These are phyloP conservation scores for Niveomyces coronatus DNA, from an alignment of 2,329 filamentous ascomycete species.

Conservation along the genomic window DNA sequence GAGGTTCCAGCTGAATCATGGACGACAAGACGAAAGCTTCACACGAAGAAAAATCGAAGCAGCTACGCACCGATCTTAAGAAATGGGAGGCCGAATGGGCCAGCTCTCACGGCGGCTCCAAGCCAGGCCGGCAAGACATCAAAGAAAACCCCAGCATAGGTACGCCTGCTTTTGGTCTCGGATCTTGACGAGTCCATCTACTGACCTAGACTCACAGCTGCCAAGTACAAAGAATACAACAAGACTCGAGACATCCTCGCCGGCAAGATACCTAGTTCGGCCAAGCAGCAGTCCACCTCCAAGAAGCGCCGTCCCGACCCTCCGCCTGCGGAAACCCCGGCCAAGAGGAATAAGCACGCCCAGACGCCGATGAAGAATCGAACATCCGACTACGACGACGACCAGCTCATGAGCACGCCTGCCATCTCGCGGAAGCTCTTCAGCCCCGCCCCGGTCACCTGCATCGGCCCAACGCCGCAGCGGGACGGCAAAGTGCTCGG, in stretches of 20 bases:
- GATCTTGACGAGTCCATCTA: background rate
- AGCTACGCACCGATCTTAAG: conserved; percentile 61
- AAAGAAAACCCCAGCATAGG: conserved; percentile 62
- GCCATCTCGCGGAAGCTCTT: conserved; percentile 48
- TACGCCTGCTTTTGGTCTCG: conserved; percentile 25
- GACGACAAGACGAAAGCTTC: conserved; percentile 32
- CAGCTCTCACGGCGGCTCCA: conserved; percentile 50
- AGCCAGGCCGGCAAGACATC: conserved; percentile 65
- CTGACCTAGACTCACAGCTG: conserved; percentile 31
- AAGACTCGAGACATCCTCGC: conserved; percentile 49
- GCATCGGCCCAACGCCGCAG: conserved; percentile 70
- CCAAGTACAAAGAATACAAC: conserved; percentile 70
- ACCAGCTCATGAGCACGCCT: conserved; percentile 43
- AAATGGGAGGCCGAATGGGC: conserved; percentile 63
- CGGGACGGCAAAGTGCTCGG: conserved; percentile 67
- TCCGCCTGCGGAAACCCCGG: conserved; percentile 32
- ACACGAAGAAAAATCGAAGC: conserved; percentile 40
- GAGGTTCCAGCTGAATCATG: too few species aligned
- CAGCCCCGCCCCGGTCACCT: conserved; percentile 46
- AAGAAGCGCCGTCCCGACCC: conserved; percentile 32
- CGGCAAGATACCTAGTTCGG: conserved; percentile 37
- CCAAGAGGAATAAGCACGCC: conserved; percentile 37
- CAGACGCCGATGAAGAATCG: conserved; percentile 37
- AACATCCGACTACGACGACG: conserved; percentile 27
- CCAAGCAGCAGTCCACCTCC: conserved; percentile 23